phyloP scores from a whole-genome alignment of 202 grass and related monocot species.

The Zoysia matrella region DNA sequence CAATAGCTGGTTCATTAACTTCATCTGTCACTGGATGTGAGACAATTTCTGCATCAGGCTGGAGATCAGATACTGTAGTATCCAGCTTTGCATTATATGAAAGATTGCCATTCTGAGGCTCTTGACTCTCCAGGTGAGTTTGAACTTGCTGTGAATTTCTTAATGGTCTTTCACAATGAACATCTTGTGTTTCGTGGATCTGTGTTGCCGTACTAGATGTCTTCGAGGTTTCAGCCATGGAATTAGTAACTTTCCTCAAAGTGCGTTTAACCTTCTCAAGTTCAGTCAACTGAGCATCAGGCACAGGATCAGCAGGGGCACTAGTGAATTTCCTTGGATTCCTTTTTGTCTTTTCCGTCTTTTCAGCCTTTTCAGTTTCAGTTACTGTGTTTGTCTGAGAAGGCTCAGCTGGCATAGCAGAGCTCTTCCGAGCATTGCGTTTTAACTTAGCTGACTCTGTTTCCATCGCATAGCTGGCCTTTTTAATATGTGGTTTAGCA shows the following conservation, averaged over 20 bases:
- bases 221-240: constrained; percentile 53
- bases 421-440: constrained; percentile 66
- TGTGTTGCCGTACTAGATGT: constrained; percentile 48
- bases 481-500: constrained; percentile 63
- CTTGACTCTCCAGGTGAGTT: constrained; percentile 46
- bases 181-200: constrained; percentile 42
- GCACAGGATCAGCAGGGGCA: constrained; percentile 55
- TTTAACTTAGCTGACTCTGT: constrained; percentile 47
- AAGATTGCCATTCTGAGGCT: constrained; percentile 49
- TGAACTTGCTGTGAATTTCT: constrained; percentile 41
- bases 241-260: constrained; percentile 87
- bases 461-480: constrained; percentile 65
- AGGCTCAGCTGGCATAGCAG: constrained; percentile 43
- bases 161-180: constrained; percentile 51
- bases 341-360: constrained; percentile 32
- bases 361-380: constrained; percentile 66
- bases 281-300: constrained; percentile 78
- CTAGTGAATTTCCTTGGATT: too few relatives aligned
- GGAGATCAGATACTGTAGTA: constrained; percentile 48
- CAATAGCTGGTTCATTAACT: constrained; percentile 37
- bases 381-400: constrained; percentile 46
- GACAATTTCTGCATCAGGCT: constrained; percentile 53
- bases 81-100: constrained; percentile 53
- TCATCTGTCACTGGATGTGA: constrained; percentile 45
- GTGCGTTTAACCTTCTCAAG: constrained; percentile 92